Evolutionary conservation across 176 grass and related monocot genomes (phyloP).

Genomic region (Rhipidocladum racemiflorum): DNA sequence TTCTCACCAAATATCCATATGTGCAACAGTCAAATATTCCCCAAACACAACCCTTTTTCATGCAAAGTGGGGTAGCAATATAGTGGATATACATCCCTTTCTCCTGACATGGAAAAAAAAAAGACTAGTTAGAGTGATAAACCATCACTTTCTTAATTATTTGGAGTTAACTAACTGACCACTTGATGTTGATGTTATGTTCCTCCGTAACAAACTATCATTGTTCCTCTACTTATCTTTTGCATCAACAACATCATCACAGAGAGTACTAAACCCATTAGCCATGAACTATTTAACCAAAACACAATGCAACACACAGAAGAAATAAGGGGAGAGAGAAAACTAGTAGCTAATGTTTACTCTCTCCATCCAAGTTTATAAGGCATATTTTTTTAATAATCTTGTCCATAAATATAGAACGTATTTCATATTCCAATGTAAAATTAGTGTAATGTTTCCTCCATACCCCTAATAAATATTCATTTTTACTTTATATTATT

Average conservation of each 20-base stretch:
- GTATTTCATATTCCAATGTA: too few species aligned
- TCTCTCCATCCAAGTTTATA: too few species aligned
- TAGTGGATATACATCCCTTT: constrained; percentile 25
- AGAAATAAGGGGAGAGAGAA: background rate
- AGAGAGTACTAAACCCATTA: background rate
- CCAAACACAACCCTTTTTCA: background rate
- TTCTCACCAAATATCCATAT: constrained; percentile 22
- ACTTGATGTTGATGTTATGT: constrained; percentile 27
- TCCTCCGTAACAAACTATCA: constrained; percentile 21
- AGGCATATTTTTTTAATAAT: too few species aligned
- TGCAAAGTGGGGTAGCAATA: constrained; percentile 21
- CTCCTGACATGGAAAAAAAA: constrained; percentile 25
- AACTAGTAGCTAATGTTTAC: background rate
- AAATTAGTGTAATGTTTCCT: too few species aligned
- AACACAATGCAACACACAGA: background rate
- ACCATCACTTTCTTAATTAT: constrained; percentile 11
- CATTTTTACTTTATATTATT: too few species aligned
- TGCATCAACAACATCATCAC: constrained; percentile 36
- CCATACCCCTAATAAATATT: too few species aligned
- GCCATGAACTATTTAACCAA: background rate
- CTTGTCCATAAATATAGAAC: too few species aligned
- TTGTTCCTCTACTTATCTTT: constrained; percentile 27
- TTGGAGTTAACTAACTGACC: background rate
- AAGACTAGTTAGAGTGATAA: constrained; percentile 3
- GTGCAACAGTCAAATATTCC: constrained; percentile 32